These are phyloP conservation scores for Herpotrichia juniperi DNA, from an alignment of 2,329 filamentous ascomycete species.

Conservation along the genomic window DNA sequence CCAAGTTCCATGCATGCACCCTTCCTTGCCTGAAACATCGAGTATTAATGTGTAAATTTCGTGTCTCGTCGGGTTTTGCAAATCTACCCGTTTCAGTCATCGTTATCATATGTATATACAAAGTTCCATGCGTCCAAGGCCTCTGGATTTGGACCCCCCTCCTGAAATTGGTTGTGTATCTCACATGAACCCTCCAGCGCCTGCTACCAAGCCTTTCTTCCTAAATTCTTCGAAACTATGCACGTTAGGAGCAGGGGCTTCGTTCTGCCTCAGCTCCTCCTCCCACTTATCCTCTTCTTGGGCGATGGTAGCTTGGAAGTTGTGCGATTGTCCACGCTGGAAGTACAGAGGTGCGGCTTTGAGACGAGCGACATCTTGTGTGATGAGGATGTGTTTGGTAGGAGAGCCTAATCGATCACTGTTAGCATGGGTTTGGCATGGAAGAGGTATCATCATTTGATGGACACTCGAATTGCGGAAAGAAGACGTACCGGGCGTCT, in stretches of 20 bases:
- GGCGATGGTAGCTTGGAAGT: conserved; percentile 47
- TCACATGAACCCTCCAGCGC: conserved; percentile 8
- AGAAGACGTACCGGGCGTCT: conserved; percentile 47
- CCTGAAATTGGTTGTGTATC: too few relatives aligned
- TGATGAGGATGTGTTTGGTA: conserved; percentile 54
- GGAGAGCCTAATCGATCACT: conserved; percentile 40
- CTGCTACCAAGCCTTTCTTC: conserved; percentile 42
- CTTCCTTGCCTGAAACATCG: too few relatives aligned
- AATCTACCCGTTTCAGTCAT: too few relatives aligned
- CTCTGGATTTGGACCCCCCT: too few relatives aligned
- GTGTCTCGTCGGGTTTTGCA: too few relatives aligned
- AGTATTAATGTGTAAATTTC: too few relatives aligned
- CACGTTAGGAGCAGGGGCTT: conserved; percentile 29
- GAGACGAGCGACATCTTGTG: conserved; percentile 51
- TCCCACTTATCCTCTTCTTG: conserved; percentile 56
- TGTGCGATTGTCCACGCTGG: conserved; percentile 47
- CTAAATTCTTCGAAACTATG: conserved; percentile 55
- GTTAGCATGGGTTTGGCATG: neutral
- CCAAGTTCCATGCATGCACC: too few relatives aligned
- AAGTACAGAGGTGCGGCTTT: conserved; percentile 52
- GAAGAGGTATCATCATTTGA: neutral
- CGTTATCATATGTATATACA: too few relatives aligned
- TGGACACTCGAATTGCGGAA: neutral
- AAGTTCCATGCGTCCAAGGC: too few relatives aligned
- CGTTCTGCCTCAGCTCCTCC: conserved; percentile 39